Evolutionary conservation across 441 rosid species (phyloP), one percentile per base, ranked within the genome.

Genomic region (Populus trichocarpa): DNA sequence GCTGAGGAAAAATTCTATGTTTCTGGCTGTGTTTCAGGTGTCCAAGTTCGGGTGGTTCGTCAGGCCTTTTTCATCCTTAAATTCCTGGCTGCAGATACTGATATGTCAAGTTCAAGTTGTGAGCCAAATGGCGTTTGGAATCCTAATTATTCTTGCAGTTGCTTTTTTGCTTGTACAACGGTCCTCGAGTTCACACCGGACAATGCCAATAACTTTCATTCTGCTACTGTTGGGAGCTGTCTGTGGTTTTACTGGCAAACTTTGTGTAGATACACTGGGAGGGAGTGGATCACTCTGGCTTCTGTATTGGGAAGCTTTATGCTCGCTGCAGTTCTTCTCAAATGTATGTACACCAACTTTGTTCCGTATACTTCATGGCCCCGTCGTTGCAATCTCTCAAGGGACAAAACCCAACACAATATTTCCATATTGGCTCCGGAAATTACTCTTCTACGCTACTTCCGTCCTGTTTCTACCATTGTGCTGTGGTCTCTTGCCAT

Each of bases 211-310:
- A 26, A 90, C 96, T 38, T 88, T 84, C 84, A 86, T 93, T 16
- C 82, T 94, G 22, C 68, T 94, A 73, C 85, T 94, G 72, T 84
- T 96, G n/a, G 99, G 97, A 75, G 61, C 76, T 40, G 79, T 63
- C 14, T 92, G 99, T 70, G 99, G 97, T 75, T 79, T 86, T 59
- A 85, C 93, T 0, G 98, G 97, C 57, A 96, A 91, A 85, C 68
- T 91, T n/a, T 92, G 99, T 30, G 89, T 94, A 3, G 98, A 94
- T 83, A 90, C 94, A 0, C 68, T 96, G 40, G 98, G 98, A 9
- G 98, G 99, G 46, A 79, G 85, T 0, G 99, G 98, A 67, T 77
- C 79, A 16, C 80, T 75, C 57, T 96, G 99, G 99, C 85, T 96
- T 18, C 14, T 87, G 4, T 81, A 87, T 69, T 96, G 99, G 98